These are phyloP conservation scores for Bromus sterilis DNA, from an alignment of 176 grass and related monocot genomes.

Conservation along the genomic window DNA sequence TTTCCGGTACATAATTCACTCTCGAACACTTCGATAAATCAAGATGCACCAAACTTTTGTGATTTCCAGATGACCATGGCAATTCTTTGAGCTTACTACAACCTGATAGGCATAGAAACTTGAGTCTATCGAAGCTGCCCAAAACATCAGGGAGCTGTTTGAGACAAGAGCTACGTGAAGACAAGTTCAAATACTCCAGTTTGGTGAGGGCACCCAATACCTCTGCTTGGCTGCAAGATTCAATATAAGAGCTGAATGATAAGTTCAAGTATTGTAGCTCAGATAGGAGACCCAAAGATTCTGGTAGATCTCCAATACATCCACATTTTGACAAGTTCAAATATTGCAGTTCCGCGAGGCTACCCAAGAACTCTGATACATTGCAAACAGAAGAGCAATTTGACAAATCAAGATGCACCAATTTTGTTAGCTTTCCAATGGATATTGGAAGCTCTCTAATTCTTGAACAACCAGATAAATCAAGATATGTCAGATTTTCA, in stretches of 20 bases:
- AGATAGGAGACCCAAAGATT: neutral
- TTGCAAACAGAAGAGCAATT: neutral
- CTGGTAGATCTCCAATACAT: neutral
- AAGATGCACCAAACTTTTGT: neutral
- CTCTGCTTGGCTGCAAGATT: neutral
- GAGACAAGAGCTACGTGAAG: neutral
- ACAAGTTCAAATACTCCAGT: neutral
- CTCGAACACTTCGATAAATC: neutral
- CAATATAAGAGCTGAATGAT: conserved; percentile 13
- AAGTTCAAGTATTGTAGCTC: neutral
- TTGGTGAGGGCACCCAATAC: neutral
- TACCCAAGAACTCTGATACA: neutral
- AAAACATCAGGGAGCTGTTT: neutral
- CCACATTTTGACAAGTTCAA: neutral
- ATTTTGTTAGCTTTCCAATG: neutral
- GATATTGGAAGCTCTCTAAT: neutral
- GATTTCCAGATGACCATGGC: neutral
- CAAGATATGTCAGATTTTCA: neutral
- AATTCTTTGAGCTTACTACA: neutral
- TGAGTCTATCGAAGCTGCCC: neutral
- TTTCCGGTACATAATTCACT: neutral
- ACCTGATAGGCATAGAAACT: conserved; percentile 9
- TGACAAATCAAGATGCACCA: neutral
- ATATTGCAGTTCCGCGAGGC: neutral
- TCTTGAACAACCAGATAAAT: neutral